Percentiles rank a stretch among this genome's conserved stretches.
These are phyloP conservation scores for Hondaea fermentalgiana DNA, from an alignment of 108 stramenopile species.

Conservation along the genomic window DNA sequence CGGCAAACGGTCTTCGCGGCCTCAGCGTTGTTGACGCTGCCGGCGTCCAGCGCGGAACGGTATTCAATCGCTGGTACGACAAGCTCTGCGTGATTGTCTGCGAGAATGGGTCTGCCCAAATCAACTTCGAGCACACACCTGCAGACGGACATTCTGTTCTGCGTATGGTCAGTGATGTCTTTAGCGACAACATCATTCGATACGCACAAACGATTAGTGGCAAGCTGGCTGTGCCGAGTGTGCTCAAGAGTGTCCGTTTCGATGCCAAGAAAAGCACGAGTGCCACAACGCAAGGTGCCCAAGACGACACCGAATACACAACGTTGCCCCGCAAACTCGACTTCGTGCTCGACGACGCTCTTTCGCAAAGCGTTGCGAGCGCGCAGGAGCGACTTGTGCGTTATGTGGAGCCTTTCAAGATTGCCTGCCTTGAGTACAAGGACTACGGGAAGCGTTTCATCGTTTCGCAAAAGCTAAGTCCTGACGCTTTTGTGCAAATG, in stretches of 20 bases:
- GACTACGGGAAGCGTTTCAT: conserved; percentile 1
- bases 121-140: neutral
- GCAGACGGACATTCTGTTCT: conserved; percentile 16
- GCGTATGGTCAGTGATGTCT: neutral
- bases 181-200: conserved; percentile 1
- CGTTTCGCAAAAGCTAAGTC: neutral
- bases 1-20: neutral
- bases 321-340: neutral
- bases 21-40: neutral
- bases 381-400: neutral
- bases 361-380: neutral
- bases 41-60: neutral
- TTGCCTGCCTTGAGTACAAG: neutral
- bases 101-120: neutral
- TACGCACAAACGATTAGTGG: conserved; percentile 13
- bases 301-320: too few species aligned
- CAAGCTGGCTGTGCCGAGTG: neutral
- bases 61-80: conserved; percentile 11
- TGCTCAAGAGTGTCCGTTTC: neutral
- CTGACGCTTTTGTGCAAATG: conserved; percentile 14
- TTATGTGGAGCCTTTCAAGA: neutral
- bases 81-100: neutral
- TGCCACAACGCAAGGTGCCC: too few species aligned
- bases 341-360: neutral
- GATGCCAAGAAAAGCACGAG: neutral